Base-by-base conservation (phyloP, 306 rosid genomes). In the Quercus rubra region DNA sequence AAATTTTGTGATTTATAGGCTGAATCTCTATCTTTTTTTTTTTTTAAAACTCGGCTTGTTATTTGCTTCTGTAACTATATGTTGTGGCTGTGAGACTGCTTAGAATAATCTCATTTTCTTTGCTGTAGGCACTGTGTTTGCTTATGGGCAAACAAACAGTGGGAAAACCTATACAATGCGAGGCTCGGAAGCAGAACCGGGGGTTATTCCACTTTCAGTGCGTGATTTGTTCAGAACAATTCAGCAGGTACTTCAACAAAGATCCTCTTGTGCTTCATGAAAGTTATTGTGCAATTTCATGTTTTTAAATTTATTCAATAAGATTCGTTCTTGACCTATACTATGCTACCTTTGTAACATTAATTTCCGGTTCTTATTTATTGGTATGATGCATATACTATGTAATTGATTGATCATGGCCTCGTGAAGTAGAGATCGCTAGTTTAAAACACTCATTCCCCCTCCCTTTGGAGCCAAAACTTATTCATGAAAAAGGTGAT, bases 131-230 rank as follows among this genome's bases (percentile, higher is more conserved):
- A 95, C 98, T 63, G 97, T 95, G 55, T 95, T 95, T 67, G 99
- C 99, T 62, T 95, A 95, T 41, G 99, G 98, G 56, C 99, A 95
- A 84, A 95, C 99, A 4, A 95, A 95, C 62, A 95, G 99, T 74
- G 98, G 99, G 41, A 95, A 95, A 86, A 95, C 99, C 33, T 81
- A 92, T 73, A 95, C 98, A 0, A 95, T 95, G 94, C 89, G 97
- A 55, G 99, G 99, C 59, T 87, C 93, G 2, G 83, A 82, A 58
- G 74, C 71, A 18, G 96, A 95, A 75, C 95, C 89, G 0, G 99
- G 98, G 56, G 92, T 95, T n/a, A 95, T 95, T 85, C 99, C 98
- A 79, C 97, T 86, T 49, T 91, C 98, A 0, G 97, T 92, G 38
- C 86, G 68, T 38, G 94, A 92, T 70, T 76, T 92, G 85, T 95